Base-by-base conservation (phyloP, 1,284 basidiomycete species). In the Sporisorium graminicola region DNA sequence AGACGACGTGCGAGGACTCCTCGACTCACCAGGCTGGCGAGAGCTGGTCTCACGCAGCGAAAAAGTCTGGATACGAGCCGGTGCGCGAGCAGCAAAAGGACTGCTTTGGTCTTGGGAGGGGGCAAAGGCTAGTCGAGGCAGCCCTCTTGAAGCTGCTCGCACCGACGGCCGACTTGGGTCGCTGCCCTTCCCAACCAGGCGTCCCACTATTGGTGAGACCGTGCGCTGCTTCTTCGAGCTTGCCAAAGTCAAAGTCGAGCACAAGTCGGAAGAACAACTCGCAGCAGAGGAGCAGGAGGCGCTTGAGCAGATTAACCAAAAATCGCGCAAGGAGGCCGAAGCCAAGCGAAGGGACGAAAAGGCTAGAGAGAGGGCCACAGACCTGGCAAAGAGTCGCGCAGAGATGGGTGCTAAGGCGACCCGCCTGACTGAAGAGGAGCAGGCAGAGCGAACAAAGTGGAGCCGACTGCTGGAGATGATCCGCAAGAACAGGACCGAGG, bases 141-240 rank as follows among this genome's bases (percentile, higher is more conserved):
- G 74, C 44, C 86, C 85, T 3, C 80, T 86, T 14, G 85, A 85
- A n/a, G 58, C 56, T 5, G 76, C 76, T 14, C 71, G 80, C 33
- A 55, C 63, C n/a, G 81, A 79, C 0, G 88, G 87, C 14, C 87
- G 88, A 4, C 61, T 84, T 1, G 71, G 67, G 12, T 73, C 71
- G 35, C 70, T 82, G 14, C 80, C 83, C 4, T 74, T 85, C 54
- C 74, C 79, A 7, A 83, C 83, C 14, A 64, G 80, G 50, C 76
- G 58, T 33, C 77, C 96, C 91, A 98, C 96, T 0, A 92, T 95
- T 87, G 90, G 93, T 24, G 97, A 99, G 86, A 89, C 98, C 27
- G 82, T 90, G 12, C 91, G 97, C 14, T 95, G 94, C 83, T 91
- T 98, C 67, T 88, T 91, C 62, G 96, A 99, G 86, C 89, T 99